A percentile compares a stretch with the other conserved stretches of the same genome.
Evolutionary conservation across 495 filamentous ascomycete species (phyloP).

Genomic region (Hypoxylon rickii): DNA sequence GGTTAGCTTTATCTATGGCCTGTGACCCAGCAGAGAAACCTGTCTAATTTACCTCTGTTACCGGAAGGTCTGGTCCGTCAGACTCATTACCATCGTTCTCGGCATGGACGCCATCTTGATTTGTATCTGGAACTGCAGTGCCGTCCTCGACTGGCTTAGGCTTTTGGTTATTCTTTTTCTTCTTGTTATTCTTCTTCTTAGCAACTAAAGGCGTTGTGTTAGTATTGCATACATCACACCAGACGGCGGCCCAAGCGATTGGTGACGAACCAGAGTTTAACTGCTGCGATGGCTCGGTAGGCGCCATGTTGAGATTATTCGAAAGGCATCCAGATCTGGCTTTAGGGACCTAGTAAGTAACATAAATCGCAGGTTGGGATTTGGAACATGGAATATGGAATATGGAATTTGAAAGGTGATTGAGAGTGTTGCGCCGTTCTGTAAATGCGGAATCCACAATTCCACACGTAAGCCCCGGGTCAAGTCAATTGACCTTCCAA

Average conservation of each 20-base stretch:
- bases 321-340: conserved; percentile 12
- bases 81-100: conserved; percentile 45
- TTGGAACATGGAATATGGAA: no score
- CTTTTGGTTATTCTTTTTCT: conserved; percentile 64
- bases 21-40: background rate
- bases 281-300: conserved; percentile 37
- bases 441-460: conserved; percentile 12
- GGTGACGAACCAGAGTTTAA: conserved; percentile 33
- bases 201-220: conserved; percentile 43
- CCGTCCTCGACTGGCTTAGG: conserved; percentile 42
- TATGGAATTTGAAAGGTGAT: conserved; percentile 20
- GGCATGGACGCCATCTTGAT: conserved; percentile 38
- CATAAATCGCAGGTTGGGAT: conserved; percentile 7
- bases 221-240: conserved; percentile 11
- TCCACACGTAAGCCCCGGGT: conserved; percentile 36
- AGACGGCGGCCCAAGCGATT: conserved; percentile 2
- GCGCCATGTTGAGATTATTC: conserved; percentile 38
- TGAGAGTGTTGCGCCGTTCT: conserved; percentile 22
- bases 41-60: conserved; percentile 14
- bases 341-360: background rate
- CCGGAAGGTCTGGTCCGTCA: conserved; percentile 20
- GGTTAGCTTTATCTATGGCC: conserved; percentile 23
- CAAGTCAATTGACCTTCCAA: conserved; percentile 7
- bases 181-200: conserved; percentile 73
- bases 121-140: conserved; percentile 38